phyloP scores from a whole-genome alignment of 1,139 yeast species.

The Blastobotrys aristatus region DNA sequence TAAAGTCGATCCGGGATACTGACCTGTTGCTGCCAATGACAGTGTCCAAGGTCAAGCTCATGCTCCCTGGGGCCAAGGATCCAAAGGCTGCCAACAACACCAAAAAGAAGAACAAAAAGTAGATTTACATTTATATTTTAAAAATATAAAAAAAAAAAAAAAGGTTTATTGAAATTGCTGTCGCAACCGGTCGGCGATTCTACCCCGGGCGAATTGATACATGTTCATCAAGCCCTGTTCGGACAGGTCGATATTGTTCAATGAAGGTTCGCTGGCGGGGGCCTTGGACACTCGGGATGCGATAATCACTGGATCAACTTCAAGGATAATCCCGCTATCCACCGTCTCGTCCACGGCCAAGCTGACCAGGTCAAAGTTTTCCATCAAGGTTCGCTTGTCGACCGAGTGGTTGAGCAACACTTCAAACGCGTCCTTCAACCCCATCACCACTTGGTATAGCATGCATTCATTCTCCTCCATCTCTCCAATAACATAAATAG shows the following conservation, averaged over 20 bases:
- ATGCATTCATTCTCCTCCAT: constrained; percentile 82
- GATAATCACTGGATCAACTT: constrained; percentile 81
- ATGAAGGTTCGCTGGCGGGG: constrained; percentile 60
- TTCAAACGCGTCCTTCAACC: constrained; percentile 75
- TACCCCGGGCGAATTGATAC: constrained; percentile 83
- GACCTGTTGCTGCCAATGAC: constrained; percentile 51
- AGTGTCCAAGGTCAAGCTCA: constrained; percentile 40
- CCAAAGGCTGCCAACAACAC: constrained; percentile 8
- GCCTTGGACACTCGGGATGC: constrained; percentile 86
- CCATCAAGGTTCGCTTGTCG: constrained; percentile 74
- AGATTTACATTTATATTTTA: constrained; percentile 10
- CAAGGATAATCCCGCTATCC: constrained; percentile 81
- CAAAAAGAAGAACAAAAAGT: constrained; percentile 17
- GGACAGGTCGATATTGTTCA: constrained; percentile 68
- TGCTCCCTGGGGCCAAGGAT: constrained; percentile 26
- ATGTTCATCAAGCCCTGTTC: constrained; percentile 88
- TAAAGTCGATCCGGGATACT: constrained; percentile 53
- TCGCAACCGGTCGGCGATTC: constrained; percentile 69
- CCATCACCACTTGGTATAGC: constrained; percentile 70
- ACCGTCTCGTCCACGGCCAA: constrained; percentile 87
- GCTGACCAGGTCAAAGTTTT: constrained; percentile 78
- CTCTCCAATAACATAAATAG: constrained; percentile 67
- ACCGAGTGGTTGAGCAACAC: constrained; percentile 68
- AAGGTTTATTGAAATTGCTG: constrained; percentile 47
- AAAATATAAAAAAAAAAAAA: constrained; percentile 3